phyloP scores from a whole-genome alignment of 805 yeast genomes.

The Teunomyces lycoperdinae region DNA sequence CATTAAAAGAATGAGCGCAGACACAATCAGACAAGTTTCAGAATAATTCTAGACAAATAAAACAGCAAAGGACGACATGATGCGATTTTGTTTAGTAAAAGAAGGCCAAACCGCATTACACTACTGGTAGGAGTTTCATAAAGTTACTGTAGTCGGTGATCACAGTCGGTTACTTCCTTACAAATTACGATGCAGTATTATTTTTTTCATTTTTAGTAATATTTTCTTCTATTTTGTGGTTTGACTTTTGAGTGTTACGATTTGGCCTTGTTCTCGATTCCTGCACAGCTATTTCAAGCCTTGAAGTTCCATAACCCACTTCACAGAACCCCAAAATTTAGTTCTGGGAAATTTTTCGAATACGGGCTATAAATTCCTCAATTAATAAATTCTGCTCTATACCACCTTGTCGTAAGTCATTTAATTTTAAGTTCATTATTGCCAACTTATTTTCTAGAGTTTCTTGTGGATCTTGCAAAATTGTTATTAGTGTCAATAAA shows the following conservation, averaged over 20 bases:
- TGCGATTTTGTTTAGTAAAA: too few relatives aligned
- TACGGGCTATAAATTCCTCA: conserved; percentile 61
- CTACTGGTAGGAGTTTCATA: neutral
- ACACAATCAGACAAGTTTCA: too few relatives aligned
- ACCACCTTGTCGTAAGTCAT: conserved; percentile 62
- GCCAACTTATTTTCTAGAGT: conserved; percentile 53
- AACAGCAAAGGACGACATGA: neutral
- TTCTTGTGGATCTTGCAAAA: conserved; percentile 44
- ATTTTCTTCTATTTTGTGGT: conserved; percentile 1
- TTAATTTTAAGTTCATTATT: conserved; percentile 59
- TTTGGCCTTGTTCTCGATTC: neutral
- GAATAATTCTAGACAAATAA: neutral
- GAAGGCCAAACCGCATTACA: too few relatives aligned
- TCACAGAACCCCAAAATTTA: neutral
- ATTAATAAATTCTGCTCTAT: conserved; percentile 62
- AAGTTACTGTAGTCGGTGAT: neutral
- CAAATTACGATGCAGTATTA: neutral
- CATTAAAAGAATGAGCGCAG: neutral
- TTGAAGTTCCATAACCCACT: neutral
- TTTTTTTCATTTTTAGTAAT: neutral
- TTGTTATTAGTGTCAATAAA: conserved; percentile 44
- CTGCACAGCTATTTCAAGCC: neutral
- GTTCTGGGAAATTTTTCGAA: conserved; percentile 16
- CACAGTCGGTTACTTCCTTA: neutral
- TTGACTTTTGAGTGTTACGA: neutral